A percentile compares a stretch with the other conserved stretches of the same genome.
Evolutionary conservation across 2,329 filamentous ascomycete species (phyloP).

Genomic region (Pseudocercospora fuligena): DNA sequence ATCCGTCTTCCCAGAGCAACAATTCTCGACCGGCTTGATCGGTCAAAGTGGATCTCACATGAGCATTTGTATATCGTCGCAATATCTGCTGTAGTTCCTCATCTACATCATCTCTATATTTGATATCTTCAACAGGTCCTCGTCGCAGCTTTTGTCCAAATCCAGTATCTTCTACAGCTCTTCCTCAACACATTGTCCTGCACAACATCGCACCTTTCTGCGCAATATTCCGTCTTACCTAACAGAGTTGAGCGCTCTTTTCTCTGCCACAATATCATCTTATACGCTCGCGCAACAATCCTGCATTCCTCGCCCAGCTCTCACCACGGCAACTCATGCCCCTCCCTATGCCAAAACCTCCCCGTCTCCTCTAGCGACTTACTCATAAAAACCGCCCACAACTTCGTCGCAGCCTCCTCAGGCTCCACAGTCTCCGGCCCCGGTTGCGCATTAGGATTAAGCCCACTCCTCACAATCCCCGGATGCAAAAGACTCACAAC

Average conservation of each 20-base stretch:
- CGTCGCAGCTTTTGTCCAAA: no score
- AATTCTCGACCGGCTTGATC: no score
- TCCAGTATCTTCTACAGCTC: not conserved
- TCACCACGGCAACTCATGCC: constrained; percentile 52
- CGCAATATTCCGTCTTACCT: not conserved
- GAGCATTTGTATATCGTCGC: no score
- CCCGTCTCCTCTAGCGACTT: constrained; percentile 49
- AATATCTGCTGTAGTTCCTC: not conserved
- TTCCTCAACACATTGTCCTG: not conserved
- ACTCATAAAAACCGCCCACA: constrained; percentile 48
- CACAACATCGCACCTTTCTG: not conserved
- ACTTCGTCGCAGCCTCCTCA: constrained; percentile 51
- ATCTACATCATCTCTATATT: not conserved
- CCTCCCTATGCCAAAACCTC: constrained; percentile 52
- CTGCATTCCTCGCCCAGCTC: not conserved
- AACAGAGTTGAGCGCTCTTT: not conserved
- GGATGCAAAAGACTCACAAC: constrained; percentile 52
- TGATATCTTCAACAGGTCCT: not conserved
- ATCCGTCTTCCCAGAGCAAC: no score
- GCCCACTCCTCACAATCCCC: constrained; percentile 47
- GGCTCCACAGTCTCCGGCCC: constrained; percentile 49
- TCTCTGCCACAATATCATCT: not conserved
- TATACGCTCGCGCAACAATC: not conserved
- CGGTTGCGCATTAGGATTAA: constrained; percentile 35
- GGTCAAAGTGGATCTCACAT: no score